These are phyloP conservation scores for Sporothrix brasiliensis DNA, from an alignment of 2,329 filamentous ascomycete genomes.

Conservation along the genomic window DNA sequence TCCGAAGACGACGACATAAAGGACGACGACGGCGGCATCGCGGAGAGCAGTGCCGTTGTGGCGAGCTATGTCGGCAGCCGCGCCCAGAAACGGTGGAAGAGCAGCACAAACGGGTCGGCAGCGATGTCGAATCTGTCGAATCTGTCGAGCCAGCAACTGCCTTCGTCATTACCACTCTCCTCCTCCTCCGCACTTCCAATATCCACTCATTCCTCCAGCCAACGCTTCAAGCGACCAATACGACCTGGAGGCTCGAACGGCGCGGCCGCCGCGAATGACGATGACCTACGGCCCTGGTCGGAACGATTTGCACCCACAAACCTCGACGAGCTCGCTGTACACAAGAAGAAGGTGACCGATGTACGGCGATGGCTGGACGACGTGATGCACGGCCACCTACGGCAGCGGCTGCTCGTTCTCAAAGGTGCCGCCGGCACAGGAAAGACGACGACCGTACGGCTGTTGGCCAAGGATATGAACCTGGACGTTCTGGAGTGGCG, in stretches of 20 bases:
- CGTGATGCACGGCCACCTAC: slow-evolving; percentile 65
- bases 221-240: slow-evolving; percentile 56
- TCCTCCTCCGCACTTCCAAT: slow-evolving; percentile 33
- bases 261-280: slow-evolving; percentile 40
- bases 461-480: slow-evolving; percentile 76
- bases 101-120: slow-evolving; percentile 31
- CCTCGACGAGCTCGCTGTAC: slow-evolving; percentile 84
- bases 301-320: slow-evolving; percentile 77
- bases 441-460: slow-evolving; percentile 83
- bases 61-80: slow-evolving; percentile 60
- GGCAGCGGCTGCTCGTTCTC: slow-evolving; percentile 76
- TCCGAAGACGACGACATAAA: slow-evolving; percentile 56
- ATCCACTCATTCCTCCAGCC: slow-evolving; percentile 45
- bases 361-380: slow-evolving; percentile 81
- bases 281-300: slow-evolving; percentile 78
- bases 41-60: slow-evolving; percentile 53
- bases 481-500: slow-evolving; percentile 87
- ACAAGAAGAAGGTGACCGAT: slow-evolving; percentile 90
- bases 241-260: slow-evolving; percentile 33
- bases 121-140: not conserved
- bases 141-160: slow-evolving; percentile 7
- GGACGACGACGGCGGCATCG: slow-evolving; percentile 57
- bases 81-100: slow-evolving; percentile 57
- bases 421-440: slow-evolving; percentile 90
- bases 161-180: not conserved